phyloP scores from a whole-genome alignment of 148 eudicot genomes.

The Camellia lanceoleosa region DNA sequence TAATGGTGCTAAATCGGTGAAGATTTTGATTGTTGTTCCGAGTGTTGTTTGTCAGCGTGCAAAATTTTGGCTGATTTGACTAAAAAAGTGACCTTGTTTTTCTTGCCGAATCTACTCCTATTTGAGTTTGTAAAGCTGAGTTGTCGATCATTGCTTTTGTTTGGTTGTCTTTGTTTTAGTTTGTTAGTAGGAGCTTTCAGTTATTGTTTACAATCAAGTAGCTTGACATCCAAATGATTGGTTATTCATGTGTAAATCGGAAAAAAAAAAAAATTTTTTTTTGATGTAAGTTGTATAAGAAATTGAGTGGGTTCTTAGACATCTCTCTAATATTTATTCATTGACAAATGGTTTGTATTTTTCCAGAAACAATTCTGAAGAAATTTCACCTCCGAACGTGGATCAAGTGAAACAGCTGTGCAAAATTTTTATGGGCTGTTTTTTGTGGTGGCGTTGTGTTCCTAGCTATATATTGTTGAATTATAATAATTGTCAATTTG shows the following conservation, averaged over 20 bases:
- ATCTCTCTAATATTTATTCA: too few relatives aligned
- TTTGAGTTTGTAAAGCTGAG: not conserved
- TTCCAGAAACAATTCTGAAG: too few relatives aligned
- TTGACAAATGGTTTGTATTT: too few relatives aligned
- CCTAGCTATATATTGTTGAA: not conserved
- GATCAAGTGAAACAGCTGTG: not conserved
- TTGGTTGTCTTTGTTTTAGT: not conserved
- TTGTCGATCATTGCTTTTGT: not conserved
- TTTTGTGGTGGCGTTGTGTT: not conserved
- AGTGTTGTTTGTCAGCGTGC: slow-evolving; percentile 8
- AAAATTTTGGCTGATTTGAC: slow-evolving; percentile 3
- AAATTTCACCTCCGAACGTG: too few relatives aligned
- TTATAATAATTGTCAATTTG: not conserved
- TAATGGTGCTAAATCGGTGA: slow-evolving; percentile 47
- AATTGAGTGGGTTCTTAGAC: too few relatives aligned
- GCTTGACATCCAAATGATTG: not conserved
- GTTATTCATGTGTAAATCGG: not conserved
- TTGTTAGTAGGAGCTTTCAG: not conserved
- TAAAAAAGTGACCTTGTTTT: not conserved
- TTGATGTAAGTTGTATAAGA: too few relatives aligned
- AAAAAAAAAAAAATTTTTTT: not conserved
- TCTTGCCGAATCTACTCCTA: not conserved
- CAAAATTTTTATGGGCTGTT: not conserved
- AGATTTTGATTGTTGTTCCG: slow-evolving; percentile 11
- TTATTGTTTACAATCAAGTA: not conserved